Evolutionary conservation across 176 grass and related monocot genomes (phyloP).

Genomic region (Pharus latifolius): DNA sequence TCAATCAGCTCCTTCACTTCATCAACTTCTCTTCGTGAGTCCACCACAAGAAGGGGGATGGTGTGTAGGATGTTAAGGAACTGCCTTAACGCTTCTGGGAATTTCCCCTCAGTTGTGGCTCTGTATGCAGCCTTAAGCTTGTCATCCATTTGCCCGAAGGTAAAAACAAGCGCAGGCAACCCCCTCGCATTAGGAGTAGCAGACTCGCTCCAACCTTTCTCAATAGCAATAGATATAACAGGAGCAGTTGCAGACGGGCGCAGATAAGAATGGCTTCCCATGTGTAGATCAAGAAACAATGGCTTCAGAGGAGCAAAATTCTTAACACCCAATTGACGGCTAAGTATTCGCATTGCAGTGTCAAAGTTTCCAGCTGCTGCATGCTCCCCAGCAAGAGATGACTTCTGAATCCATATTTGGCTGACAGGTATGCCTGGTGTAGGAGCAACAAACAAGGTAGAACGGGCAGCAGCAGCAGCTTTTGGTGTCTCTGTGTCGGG

Average conservation of each 20-base stretch:
- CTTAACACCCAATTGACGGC: constrained; percentile 81
- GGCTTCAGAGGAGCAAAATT: constrained; percentile 82
- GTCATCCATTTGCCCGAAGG: constrained; percentile 85
- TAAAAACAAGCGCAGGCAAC: constrained; percentile 75
- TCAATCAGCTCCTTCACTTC: constrained; percentile 93
- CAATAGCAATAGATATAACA: constrained; percentile 70
- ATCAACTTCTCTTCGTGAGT: constrained; percentile 87
- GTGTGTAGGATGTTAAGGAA: constrained; percentile 84
- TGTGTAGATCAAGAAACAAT: constrained; percentile 66
- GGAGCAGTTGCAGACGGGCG: constrained; percentile 47
- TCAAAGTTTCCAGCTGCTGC: constrained; percentile 88
- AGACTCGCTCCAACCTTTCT: constrained; percentile 90
- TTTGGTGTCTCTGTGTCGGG: constrained; percentile 78
- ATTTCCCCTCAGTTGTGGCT: constrained; percentile 76
- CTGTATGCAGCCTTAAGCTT: constrained; percentile 84
- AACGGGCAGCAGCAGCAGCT: constrained; percentile 22
- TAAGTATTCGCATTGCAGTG: constrained; percentile 85
- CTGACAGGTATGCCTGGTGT: constrained; percentile 83
- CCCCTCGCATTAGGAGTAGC: constrained; percentile 82
- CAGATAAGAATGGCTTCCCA: constrained; percentile 76
- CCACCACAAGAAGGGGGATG: constrained; percentile 76
- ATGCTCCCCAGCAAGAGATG: constrained; percentile 93
- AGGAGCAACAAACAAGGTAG: constrained; percentile 63
- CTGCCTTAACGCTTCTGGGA: constrained; percentile 73
- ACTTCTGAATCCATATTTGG: constrained; percentile 95